Evolutionary conservation across 371 early-diverging fungal species (phyloP).

Genomic region (Smittium mucronatum): DNA sequence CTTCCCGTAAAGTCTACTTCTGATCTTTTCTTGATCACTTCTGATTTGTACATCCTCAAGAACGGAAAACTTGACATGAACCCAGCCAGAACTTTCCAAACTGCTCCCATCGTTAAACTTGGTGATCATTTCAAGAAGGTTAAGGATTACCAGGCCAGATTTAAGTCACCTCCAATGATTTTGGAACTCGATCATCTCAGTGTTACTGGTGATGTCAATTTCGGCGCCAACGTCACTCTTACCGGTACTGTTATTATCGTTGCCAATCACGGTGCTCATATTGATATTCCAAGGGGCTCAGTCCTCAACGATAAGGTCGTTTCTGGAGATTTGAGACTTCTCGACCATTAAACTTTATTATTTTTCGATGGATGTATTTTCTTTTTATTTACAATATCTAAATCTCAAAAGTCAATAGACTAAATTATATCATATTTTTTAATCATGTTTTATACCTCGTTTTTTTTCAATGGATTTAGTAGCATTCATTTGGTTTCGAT

Average conservation of each 20-base stretch:
- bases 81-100: conserved; percentile 82
- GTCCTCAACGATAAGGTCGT: conserved; percentile 97
- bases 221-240: conserved; percentile 87
- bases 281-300: conserved; percentile 97
- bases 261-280: conserved; percentile 88
- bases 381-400: too few species aligned
- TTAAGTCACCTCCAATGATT: conserved; percentile 91
- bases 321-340: conserved; percentile 87
- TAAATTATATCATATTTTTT: too few species aligned
- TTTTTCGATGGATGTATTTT: too few species aligned
- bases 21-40: conserved; percentile 94
- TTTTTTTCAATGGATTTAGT: too few species aligned
- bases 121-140: conserved; percentile 98
- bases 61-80: conserved; percentile 89
- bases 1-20: conserved; percentile 98
- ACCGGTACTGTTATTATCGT: conserved; percentile 98
- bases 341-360: conserved; percentile 44
- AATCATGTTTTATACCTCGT: too few species aligned
- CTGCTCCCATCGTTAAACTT: conserved; percentile 92
- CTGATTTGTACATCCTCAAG: conserved; percentile 83
- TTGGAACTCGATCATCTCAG: conserved; percentile 97
- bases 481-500: too few species aligned
- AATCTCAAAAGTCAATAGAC: too few species aligned
- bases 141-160: conserved; percentile 57
- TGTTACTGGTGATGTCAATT: conserved; percentile 95